phyloP scores from a whole-genome alignment of 495 filamentous ascomycete genomes.

The Penicillium diatomitis region DNA sequence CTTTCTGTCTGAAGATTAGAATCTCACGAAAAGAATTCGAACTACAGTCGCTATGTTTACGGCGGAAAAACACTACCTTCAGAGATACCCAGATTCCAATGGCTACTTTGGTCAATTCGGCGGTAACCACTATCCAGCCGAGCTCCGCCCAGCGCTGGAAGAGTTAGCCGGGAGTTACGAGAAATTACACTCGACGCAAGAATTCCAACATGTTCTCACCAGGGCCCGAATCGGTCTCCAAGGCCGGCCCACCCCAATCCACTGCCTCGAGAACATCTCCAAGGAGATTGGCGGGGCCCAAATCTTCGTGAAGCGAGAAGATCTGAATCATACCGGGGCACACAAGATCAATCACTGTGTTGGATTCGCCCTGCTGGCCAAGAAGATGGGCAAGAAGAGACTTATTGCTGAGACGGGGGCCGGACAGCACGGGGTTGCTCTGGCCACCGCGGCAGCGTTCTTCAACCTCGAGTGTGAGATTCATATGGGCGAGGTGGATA shows the following conservation, averaged over 20 bases:
- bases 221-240: conserved; percentile 9
- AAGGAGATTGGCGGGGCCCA: conserved; percentile 52
- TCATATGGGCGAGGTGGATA: conserved; percentile 94
- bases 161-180: conserved; percentile 6
- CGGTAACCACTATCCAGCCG: conserved; percentile 13
- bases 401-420: conserved; percentile 96
- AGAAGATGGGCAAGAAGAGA: conserved; percentile 75
- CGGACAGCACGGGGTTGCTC: conserved; percentile 94
- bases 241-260: conserved; percentile 12
- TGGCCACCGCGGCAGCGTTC: conserved; percentile 91
- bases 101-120: conserved; percentile 14
- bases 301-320: conserved; percentile 93
- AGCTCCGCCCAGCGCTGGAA: conserved; percentile 7
- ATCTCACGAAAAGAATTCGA: no score
- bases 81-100: conserved; percentile 7
- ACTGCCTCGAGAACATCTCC: conserved; percentile 5
- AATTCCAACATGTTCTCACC: conserved; percentile 4
- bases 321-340: conserved; percentile 75
- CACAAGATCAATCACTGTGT: conserved; percentile 98
- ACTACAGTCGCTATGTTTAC: no score
- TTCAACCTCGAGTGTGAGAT: conserved; percentile 94
- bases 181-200: conserved; percentile 1
- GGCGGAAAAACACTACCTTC: neutral
- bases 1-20: no score
- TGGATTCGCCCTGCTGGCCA: conserved; percentile 78